Conservation (phyloP, 192 early-diverging fungal species). For the Linnemannia zychae region DNA sequence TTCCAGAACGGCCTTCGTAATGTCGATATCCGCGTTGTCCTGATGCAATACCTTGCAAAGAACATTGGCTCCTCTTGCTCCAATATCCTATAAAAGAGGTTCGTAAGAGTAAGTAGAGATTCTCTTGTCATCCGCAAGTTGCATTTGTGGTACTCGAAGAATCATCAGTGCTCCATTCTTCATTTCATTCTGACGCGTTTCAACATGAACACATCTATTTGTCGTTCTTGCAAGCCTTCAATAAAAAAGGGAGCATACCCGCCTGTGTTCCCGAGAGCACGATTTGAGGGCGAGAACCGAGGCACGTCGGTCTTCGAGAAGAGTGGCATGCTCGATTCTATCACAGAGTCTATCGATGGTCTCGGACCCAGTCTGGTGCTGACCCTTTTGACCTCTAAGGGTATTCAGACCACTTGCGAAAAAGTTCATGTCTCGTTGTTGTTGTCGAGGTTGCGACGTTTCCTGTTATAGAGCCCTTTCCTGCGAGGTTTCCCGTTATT, state of each 20-base stretch:
- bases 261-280: constrained; percentile 85
- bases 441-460: neutral
- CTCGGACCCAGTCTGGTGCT: constrained; percentile 73
- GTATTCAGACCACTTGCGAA: constrained; percentile 70
- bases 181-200: neutral
- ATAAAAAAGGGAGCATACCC: constrained; percentile 55
- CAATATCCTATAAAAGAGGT: constrained; percentile 76
- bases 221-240: neutral
- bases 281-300: constrained; percentile 90
- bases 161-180: neutral
- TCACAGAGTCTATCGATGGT: constrained; percentile 90
- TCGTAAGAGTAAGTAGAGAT: neutral
- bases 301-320: constrained; percentile 92
- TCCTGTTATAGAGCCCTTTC: neutral
- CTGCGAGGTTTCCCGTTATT: neutral
- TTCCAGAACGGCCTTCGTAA: constrained; percentile 88
- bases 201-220: neutral
- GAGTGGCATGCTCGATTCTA: constrained; percentile 83
- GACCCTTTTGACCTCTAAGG: constrained; percentile 73
- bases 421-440: constrained; percentile 65
- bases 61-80: constrained; percentile 78
- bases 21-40: constrained; percentile 89
- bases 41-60: constrained; percentile 83
- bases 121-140: neutral
- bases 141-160: neutral